Evolutionary conservation across 352 stramenopile species (phyloP), one percentile per base, ranked within the genome.

Genomic region (Stephanocyclus meneghinianus): DNA sequence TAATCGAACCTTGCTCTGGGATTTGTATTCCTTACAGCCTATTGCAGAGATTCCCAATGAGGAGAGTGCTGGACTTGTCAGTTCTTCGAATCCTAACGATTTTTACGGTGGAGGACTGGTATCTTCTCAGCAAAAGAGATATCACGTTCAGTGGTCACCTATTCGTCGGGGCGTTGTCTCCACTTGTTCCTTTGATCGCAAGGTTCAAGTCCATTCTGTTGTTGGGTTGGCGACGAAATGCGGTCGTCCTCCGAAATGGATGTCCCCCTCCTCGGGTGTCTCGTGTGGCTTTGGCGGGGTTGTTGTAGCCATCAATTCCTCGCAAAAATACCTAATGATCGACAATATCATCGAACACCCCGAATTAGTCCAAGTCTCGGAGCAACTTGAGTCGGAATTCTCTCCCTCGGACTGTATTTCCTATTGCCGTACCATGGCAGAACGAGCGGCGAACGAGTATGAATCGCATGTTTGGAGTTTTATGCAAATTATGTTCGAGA

Each of bases 1-100:
- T 91, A 99, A 99, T 89, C 90, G 94, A 48, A 99, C 97, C 18
- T 90, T 99, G 18, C 83, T 99, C 6, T 99, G 97, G 97, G 97
- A 99, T 82, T 85, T 99, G 10, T 97, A 95, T 80, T 96, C 94
- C 29, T 89, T 96, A 51, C 93, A 95, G 85, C 93, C 96, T 18
- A 93, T 99, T 60, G 97, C 93, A 51, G 97, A 99, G 78, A 93
- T 99, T 75, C 95, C 96, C 8, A 84, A 88, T 57, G 86, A 89
- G 48, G 47, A 77, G 44, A 21, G 55, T 42, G 26, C 7, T 18
- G 8, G 18, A 11, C 11, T 15, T 59, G 15, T 11, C 26, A 6
- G 50, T 32, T 3, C 57, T 51, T 11, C 61, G 8, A 56, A 37
- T 50, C 13, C 35, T 26, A 77, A 56, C 56, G 44, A 76, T 78